A percentile compares a stretch with the other conserved stretches of the same genome.
phyloP scores from a whole-genome alignment of 2,329 filamentous ascomycete species.

The Trichoderma harzianum region DNA sequence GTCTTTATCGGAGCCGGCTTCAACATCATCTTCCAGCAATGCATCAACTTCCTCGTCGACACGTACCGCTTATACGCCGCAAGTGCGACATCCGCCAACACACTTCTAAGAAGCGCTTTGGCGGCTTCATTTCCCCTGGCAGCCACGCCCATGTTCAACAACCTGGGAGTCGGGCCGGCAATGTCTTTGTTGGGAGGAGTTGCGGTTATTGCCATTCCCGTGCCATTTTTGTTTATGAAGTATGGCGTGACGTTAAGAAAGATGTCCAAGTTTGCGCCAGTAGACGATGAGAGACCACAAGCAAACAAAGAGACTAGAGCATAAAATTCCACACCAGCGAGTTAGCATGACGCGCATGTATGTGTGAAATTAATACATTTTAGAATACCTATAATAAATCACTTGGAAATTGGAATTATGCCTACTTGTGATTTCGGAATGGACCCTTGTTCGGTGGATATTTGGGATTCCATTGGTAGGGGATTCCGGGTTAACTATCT shows the following conservation, averaged over 20 bases:
- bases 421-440: background rate
- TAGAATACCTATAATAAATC: background rate
- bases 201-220: background rate
- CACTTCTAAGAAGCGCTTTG: conserved; percentile 53
- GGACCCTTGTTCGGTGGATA: too few species aligned
- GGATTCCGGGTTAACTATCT: too few species aligned
- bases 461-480: too few species aligned
- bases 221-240: conserved; percentile 12
- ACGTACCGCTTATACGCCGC: conserved; percentile 56
- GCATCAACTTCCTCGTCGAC: conserved; percentile 53
- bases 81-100: conserved; percentile 61
- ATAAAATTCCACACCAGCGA: background rate
- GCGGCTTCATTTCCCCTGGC: conserved; percentile 59
- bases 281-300: background rate
- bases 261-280: background rate
- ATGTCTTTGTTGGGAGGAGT: conserved; percentile 44
- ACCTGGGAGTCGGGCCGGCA: conserved; percentile 25
- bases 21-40: conserved; percentile 48
- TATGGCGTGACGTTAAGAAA: background rate
- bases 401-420: background rate
- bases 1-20: conserved; percentile 34
- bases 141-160: conserved; percentile 30
- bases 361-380: background rate
- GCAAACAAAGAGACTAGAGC: background rate
- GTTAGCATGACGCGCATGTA: background rate